Base-by-base conservation (phyloP, 768 basidiomycete species). In the Artomyces pyxidatus region DNA sequence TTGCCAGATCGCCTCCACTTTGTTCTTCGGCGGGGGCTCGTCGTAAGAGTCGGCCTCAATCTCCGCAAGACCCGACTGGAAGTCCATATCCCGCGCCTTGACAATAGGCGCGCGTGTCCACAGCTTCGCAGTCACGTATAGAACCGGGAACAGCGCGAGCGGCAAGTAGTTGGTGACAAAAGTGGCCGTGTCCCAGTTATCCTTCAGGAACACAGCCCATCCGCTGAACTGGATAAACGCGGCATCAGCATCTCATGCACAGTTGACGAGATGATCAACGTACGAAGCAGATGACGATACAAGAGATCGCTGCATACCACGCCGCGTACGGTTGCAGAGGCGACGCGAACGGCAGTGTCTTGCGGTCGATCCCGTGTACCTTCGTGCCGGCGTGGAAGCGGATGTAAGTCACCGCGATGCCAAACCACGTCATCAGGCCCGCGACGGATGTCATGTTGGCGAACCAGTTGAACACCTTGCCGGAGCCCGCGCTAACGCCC, bases 101-200 rank as follows among this genome's bases (percentile, higher is more conserved):
- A 81, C 66, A 22, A 72, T 57, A 16, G 69, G 69, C 37, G 68
- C 67, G 59, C 71, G 75, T 48, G 71, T 77, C 61, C 71, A 74
- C 35, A 83, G 53, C 57, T 78, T 78, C 50, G 81, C 77, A 14
- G 67, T 72, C 29, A 73, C 12, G 65, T 87, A 94, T 27, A 94
- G 61, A 43, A 91, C 45, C 19, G 88, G 88, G 78, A 91, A 89
- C 30, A 82, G 48, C 14, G 63, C 56, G 43, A 67, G 51, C 21
- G 85, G 86, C 42, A 92, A 61, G 63, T 94, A 95, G 62, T 80
- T 88, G 23, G 90, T 90, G 45, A 94, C 73, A 58, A 94, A 93
- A 12, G 66, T 75, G 25, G 76, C 81, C 3, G 70, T 71, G 23
- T 65, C 62, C 88, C 80, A 83, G 1, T 66, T 55, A 19, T 64